Conservation (phyloP, 495 filamentous ascomycete species). For the Penicillium desertorum region DNA sequence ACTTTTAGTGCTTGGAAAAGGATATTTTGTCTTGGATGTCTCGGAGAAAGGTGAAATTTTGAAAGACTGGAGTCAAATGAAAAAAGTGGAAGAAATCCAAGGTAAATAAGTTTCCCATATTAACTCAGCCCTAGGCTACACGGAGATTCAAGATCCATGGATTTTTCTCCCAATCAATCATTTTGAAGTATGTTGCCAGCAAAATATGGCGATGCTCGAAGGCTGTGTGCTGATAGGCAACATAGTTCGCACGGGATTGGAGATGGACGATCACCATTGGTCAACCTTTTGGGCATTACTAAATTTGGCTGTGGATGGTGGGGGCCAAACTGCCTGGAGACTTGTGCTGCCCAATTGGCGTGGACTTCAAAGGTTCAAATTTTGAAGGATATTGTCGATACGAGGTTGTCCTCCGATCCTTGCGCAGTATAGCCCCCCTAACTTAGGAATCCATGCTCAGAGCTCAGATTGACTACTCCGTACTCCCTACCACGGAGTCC, state of each 20-base stretch:
- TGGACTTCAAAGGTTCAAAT: not conserved
- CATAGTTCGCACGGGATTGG: not conserved
- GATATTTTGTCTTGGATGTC: not conserved
- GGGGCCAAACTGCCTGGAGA: slow-evolving; percentile 1
- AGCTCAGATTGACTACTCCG: not conserved
- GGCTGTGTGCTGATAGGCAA: slow-evolving; percentile 4
- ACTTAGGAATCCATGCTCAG: not conserved
- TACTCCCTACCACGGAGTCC: not conserved
- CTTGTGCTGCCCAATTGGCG: not conserved
- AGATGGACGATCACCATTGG: not conserved
- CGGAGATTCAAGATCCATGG: not conserved
- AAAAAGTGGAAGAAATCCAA: not conserved
- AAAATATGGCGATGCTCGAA: not conserved
- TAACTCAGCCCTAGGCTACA: not conserved
- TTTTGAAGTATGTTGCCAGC: not conserved
- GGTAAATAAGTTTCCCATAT: slow-evolving; percentile 1
- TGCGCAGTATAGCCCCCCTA: not conserved
- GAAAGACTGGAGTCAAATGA: not conserved
- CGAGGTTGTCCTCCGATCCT: not conserved
- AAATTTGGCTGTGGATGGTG: not conserved
- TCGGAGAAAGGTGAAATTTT: not conserved
- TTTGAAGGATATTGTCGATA: not conserved
- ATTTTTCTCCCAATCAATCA: not conserved
- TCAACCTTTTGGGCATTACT: not conserved
- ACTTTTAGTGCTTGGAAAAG: not conserved